Evolutionary conservation across 192 early-diverging fungal species (phyloP), one percentile per base, ranked within the genome.

Genomic region (Rhizophagus prolifer): DNA sequence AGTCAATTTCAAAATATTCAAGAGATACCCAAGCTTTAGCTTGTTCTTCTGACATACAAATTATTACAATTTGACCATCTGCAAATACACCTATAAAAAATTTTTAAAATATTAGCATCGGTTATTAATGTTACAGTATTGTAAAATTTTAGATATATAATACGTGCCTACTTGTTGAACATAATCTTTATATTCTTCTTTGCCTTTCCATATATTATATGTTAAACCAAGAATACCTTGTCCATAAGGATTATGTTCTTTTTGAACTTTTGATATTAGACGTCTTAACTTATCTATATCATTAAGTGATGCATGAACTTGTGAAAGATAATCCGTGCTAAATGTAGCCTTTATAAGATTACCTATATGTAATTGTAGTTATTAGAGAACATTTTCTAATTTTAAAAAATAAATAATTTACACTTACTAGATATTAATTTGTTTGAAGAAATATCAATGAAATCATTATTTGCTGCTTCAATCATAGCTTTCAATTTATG

Each of bases 1-100:
- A 6, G 26, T 61, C 60, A 61, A 61, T 61, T 61, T 61, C 23
- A 61, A 61, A 61, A 61, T 61, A 61, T 61, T 61, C 60, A 28
- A 26, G 26, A 10, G 26, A 28, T 1, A 26, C 26, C 60, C n/a
- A 61, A 9, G n/a, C 3, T 28, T 10, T 4, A 26, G 60, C 60
- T 12, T 13, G 7, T 13, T 7, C 8, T 9, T 23, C 25, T 30
- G 23, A 28, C 10, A 62, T 62, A 62, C 23, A 62, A 62, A 62
- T 62, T 2, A 62, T 12, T 3, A 62, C 30, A 28, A 62, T 25
- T 28, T 25, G 23, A 12, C 23, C 9, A 25, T 62, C 60, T 62
- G 23, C 25, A 62, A 62, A 62, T 28, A 28, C 26, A 25, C 13
- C 5, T n/a, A n/a, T 62, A 13, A 12, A 62, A 28, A 25, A 62